Evolutionary conservation across 805 yeast species (phyloP), one percentile per base, ranked within the genome.

Genomic region (Wickerhamomyces sydowiorum): DNA sequence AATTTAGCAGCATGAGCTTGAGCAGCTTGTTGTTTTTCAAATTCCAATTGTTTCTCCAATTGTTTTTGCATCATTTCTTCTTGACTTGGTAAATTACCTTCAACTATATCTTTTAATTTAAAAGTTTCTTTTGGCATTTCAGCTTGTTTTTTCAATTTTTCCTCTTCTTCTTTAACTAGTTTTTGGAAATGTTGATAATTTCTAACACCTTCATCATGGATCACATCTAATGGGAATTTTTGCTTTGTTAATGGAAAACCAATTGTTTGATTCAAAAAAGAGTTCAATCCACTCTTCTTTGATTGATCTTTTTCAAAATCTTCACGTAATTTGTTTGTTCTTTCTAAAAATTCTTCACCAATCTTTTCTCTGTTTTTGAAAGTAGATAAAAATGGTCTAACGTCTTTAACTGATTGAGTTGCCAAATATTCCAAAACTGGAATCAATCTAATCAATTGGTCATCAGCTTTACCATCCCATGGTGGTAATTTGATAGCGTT

Each of bases 381-480:
- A 7, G 95, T 77, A 49, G 74, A 71, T 53, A 95, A 70, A 28
- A 89, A 77, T 25, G 96, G 95, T 67, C 97, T 86, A 42, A 93
- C 93, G 64, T 93, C 99, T 62, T 77, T 77, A 54, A 86, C 72
- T 50, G 69, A 72, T 64, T 88, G 95, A 14, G 96, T 86, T 14
- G 96, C 98, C 46, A 93, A 67, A 68, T 86, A 93, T 69, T 93
- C 99, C 53, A 93, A 77, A 69, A 93, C 82, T 44, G 98, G 97
- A 58, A 93, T 88, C 66, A 90, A 69, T 54, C 74, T 74, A 52
- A 93, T 72, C 57, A 93, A 75, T 43, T 73, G 72, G 63, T 91
- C 96, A 59, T 86, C 96, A 27, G 85, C 74, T 47, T 69, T 68
- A 50, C 99, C 99, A 41, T 73, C 76, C 99, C 99, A 93, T 47